phyloP scores from a whole-genome alignment of 805 yeast species.

The Candida endomychidarum region DNA sequence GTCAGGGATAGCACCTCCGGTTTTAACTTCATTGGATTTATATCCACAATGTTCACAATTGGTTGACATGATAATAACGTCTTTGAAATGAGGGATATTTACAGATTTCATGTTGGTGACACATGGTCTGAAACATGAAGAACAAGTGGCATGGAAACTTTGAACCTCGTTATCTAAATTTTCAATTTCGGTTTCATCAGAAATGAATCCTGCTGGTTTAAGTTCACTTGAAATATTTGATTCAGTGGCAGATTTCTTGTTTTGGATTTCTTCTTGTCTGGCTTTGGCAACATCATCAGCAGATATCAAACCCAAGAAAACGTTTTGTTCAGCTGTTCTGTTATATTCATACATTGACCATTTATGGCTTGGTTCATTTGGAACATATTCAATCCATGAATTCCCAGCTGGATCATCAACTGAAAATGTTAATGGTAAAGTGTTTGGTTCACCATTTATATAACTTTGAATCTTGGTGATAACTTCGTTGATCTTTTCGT shows the following conservation, averaged over 20 bases:
- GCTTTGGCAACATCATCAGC: slow-evolving; percentile 58
- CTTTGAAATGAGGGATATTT: slow-evolving; percentile 96
- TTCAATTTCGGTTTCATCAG: slow-evolving; percentile 78
- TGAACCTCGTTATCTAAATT: slow-evolving; percentile 89
- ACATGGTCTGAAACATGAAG: slow-evolving; percentile 79
- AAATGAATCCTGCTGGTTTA: slow-evolving; percentile 52
- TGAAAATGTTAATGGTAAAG: slow-evolving; percentile 72
- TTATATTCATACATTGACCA: slow-evolving; percentile 83
- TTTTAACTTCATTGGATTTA: slow-evolving; percentile 95
- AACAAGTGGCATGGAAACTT: slow-evolving; percentile 88
- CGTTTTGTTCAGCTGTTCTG: slow-evolving; percentile 87
- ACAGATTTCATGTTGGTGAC: slow-evolving; percentile 96
- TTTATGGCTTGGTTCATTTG: slow-evolving; percentile 84
- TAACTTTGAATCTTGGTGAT: slow-evolving; percentile 58
- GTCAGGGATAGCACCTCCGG: slow-evolving; percentile 94
- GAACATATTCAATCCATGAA: slow-evolving; percentile 90
- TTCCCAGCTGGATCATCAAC: slow-evolving; percentile 96
- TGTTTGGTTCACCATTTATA: slow-evolving; percentile 64
- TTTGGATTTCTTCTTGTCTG: slow-evolving; percentile 48
- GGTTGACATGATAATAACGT: slow-evolving; percentile 94
- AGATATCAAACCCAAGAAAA: slow-evolving; percentile 75
- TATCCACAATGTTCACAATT: slow-evolving; percentile 91
- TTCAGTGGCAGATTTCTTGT: slow-evolving; percentile 41
- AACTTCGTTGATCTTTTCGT: slow-evolving; percentile 72
- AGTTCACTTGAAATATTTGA: slow-evolving; percentile 24